Conservation (phyloP, 768 basidiomycete genomes). For the Russula dissimulans region DNA sequence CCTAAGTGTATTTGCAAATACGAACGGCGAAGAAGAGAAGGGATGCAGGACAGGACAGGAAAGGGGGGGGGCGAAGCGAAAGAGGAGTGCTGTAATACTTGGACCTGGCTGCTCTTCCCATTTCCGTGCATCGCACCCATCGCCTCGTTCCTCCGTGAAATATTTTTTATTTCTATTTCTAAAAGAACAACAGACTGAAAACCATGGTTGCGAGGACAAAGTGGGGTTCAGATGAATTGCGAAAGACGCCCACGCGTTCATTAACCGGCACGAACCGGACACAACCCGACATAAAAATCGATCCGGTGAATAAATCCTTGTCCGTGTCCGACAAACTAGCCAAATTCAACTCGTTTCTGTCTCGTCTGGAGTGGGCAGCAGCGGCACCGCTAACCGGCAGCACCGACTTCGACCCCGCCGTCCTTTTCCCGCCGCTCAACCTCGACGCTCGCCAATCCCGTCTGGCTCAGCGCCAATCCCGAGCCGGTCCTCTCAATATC, state of each 20-base stretch:
- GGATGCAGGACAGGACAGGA: not conserved
- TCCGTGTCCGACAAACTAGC: not conserved
- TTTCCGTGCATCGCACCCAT: too few relatives aligned
- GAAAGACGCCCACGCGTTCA: slow-evolving; percentile 3
- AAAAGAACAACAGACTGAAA: not conserved
- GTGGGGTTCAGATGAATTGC: not conserved
- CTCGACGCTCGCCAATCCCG: slow-evolving; percentile 12
- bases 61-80: not conserved
- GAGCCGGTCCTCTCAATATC: slow-evolving; percentile 6
- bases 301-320: not conserved
- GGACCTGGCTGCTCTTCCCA: too few relatives aligned
- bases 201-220: too few relatives aligned
- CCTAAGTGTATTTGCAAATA: slow-evolving; percentile 13
- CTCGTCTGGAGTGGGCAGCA: too few relatives aligned
- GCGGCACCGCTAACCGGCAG: not conserved
- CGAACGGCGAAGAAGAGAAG: not conserved
- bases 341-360: too few relatives aligned
- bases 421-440: slow-evolving; percentile 1
- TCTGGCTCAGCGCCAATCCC: slow-evolving; percentile 16
- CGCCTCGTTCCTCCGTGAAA: not conserved
- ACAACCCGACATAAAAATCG: not conserved
- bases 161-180: not conserved
- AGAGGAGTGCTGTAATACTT: too few relatives aligned
- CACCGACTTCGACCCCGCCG: slow-evolving; percentile 10
- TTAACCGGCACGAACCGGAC: slow-evolving; percentile 7